Base-by-base conservation (phyloP, 129 eudicot genomes). In the Saussurea involucrata region DNA sequence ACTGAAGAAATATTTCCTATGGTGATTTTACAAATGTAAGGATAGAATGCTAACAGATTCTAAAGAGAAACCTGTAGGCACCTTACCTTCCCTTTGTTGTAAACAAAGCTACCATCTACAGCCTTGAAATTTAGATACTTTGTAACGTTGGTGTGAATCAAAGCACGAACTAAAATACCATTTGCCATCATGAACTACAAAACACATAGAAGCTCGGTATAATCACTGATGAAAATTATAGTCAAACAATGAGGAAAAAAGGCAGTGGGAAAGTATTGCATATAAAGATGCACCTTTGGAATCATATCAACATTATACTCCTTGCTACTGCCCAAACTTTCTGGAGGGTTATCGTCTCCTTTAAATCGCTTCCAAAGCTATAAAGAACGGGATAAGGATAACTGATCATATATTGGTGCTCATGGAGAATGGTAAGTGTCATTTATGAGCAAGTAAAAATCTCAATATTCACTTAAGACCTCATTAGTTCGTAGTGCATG, bases 301-400 rank as follows among this genome's bases (percentile, higher is more conserved):
- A 91, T 84, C 98, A 93, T 90, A 80, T 93, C 98, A 69, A 89
- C 93, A 78, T 93, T 93, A 86, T 93, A 93, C 34, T 93, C 98
- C 80, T 88, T 87, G 85, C 92, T 91, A 34, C 84, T 55, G 63
- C 98, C 98, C 79, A 91, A 77, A 34, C 74, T 70, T 67, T 86
- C 97, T 42, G 96, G 90, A 74, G 95, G 85, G 22, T 80, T 63
- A 2, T 84, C 96, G 20, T 83, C 83, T 36, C 96, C 95, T 84
- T 85, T 93, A 77, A 91, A 93, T 9, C 97, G 91, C 84, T 88
- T 91, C 98, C 98, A 93, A 20, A 93, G 88, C 98, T 93, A 60
- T 63, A 76, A 55, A 4, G 68, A 89, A 24, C 33, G 31, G 64
- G 58, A 21, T 17, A 61, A 40, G 0, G 22, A 71, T 46, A 66